Base-by-base conservation (phyloP, 2,329 filamentous ascomycete genomes). In the Ampelomyces quisqualis region DNA sequence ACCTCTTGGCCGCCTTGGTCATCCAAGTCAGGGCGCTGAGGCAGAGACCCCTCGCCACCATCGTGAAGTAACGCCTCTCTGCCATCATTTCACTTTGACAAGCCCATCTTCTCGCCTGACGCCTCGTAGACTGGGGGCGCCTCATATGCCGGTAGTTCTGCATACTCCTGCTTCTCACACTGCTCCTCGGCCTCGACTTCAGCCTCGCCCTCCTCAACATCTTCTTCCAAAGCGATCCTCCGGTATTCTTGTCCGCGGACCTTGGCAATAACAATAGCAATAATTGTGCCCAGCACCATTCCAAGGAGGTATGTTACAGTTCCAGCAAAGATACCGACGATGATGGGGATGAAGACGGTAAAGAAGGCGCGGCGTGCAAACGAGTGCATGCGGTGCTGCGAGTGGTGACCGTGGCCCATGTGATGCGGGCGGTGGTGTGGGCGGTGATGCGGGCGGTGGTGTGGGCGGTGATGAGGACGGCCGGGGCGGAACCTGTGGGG, bases 311-410 rank as follows among this genome's bases (percentile, higher is more conserved):
- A 85, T 49, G 84, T 81, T 20, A 76, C 75, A 39, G 88, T 77
- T 58, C 85, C 86, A 30, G 83, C 82, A 17, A 81, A 75, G 49
- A 88, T 76, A 43, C 86, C 86, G 49, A 88, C 76, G 37, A 85
- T 69, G 38, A 88, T 74, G 2, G 86, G 85, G 26, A 88, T 72
- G 33, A 88, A 64, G 30, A 89, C 76, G 47, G 84, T 80, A 24
- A 80, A 72, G 48, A 78, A 73, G 34, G 85, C 73, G 54, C 78
- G 78, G 57, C 74, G 60, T 23, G 62, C 39, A 45, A 66, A 62
- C 55, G 54, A 60, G 35, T 59, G 54, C 34, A 63, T 23, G 29
- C 53, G 51, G 47, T 60, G 53, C 34, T 53, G 48, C 27, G 38
- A 17, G 33, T 53, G 51, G 40, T 62, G 58, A 23, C 44, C 33